Evolutionary conservation across 1,139 yeast species (phyloP).

Genomic region (Debaryomyces sp.): DNA sequence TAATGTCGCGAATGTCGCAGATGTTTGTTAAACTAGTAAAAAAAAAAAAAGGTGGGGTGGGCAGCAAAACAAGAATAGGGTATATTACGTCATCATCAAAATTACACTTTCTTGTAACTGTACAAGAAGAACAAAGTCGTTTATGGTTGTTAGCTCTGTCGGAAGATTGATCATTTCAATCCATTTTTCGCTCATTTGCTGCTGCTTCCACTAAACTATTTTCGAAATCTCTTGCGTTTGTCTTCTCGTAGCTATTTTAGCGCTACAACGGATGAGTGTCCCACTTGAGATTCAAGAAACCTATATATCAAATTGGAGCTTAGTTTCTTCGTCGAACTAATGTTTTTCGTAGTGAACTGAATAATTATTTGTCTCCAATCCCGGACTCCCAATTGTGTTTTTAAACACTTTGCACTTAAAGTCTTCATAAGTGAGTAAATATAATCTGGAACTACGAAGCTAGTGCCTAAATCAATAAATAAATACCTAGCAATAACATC

Average conservation of each 20-base stretch:
- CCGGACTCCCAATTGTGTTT: not conserved
- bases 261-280: not conserved
- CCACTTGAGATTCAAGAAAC: not conserved
- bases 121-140: not conserved
- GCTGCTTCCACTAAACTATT: not conserved
- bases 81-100: no score
- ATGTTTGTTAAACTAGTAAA: no score
- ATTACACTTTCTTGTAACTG: not conserved
- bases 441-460: not conserved
- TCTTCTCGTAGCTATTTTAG: not conserved
- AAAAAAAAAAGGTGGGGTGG: no score
- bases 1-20: no score
- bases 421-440: not conserved
- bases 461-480: not conserved
- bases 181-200: slow-evolving; percentile 1
- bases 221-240: not conserved
- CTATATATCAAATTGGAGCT: not conserved
- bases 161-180: slow-evolving; percentile 1
- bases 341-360: not conserved
- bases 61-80: no score
- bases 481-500: not conserved
- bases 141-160: not conserved
- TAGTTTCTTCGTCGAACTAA: not conserved
- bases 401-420: not conserved
- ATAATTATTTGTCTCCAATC: not conserved